A percentile compares a stretch with the other conserved stretches of the same genome.
phyloP scores from a whole-genome alignment of 75 land plant genomes.

The Cupressus sempervirens region DNA sequence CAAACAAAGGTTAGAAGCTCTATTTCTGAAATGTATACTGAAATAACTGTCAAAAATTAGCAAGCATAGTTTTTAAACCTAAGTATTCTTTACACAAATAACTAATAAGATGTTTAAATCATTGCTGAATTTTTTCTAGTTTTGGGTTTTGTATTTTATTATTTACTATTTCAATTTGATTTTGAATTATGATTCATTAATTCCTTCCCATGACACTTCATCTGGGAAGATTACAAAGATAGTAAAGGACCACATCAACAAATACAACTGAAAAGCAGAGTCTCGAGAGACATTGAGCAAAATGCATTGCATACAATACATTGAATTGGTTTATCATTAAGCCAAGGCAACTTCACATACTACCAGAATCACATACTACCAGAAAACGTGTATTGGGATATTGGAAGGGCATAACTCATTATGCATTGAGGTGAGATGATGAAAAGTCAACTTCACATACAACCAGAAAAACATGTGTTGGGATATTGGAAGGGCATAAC shows the following conservation, averaged over 20 bases:
- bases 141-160: background rate
- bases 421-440: too few relatives aligned
- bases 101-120: background rate
- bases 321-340: too few relatives aligned
- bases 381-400: too few relatives aligned
- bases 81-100: background rate
- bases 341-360: too few relatives aligned
- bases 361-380: too few relatives aligned
- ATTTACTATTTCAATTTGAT: background rate
- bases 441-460: too few relatives aligned
- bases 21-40: background rate
- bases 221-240: background rate
- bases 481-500: too few relatives aligned
- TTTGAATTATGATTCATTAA: background rate
- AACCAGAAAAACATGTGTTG: too few relatives aligned
- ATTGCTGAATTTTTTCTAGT: background rate
- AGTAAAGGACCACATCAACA: background rate
- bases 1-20: background rate
- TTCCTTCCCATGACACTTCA: background rate
- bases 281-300: background rate
- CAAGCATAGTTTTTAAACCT: background rate
- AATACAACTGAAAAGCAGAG: background rate
- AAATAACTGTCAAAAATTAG: background rate
- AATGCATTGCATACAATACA: background rate
- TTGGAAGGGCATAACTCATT: too few relatives aligned